A percentile compares a stretch with the other conserved stretches of the same genome.
These are phyloP conservation scores for Nasturtium officinale DNA, from an alignment of 345 rosid species.

Conservation along the genomic window DNA sequence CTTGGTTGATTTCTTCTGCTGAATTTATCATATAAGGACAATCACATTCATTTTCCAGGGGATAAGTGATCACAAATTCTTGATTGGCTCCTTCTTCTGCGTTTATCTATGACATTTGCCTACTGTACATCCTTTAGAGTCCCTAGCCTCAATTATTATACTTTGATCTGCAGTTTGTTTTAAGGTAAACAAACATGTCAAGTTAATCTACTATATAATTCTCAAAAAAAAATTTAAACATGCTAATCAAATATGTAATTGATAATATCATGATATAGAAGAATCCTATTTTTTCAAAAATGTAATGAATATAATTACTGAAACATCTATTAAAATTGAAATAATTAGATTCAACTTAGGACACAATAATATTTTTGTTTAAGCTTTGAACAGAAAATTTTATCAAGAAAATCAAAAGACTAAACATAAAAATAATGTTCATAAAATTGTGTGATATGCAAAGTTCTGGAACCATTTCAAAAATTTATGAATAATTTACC, in stretches of 20 bases:
- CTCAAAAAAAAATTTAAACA: no score
- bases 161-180: neutral
- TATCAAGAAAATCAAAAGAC: neutral
- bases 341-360: neutral
- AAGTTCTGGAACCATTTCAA: neutral
- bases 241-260: neutral
- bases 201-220: neutral
- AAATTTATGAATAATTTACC: neutral
- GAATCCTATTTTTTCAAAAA: neutral
- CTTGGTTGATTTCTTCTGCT: neutral
- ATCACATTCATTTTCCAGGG: no score
- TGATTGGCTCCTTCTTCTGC: neutral
- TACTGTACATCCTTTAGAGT: neutral
- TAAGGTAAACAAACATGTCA: neutral
- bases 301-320: neutral
- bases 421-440: no score
- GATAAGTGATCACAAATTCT: neutral
- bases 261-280: neutral
- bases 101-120: neutral
- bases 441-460: neutral
- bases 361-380: neutral
- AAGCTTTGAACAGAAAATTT: neutral
- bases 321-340: neutral
- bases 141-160: neutral
- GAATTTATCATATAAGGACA: no score